Conservation (phyloP, 2,329 filamentous ascomycete species). For the Fusarium torreyae region DNA sequence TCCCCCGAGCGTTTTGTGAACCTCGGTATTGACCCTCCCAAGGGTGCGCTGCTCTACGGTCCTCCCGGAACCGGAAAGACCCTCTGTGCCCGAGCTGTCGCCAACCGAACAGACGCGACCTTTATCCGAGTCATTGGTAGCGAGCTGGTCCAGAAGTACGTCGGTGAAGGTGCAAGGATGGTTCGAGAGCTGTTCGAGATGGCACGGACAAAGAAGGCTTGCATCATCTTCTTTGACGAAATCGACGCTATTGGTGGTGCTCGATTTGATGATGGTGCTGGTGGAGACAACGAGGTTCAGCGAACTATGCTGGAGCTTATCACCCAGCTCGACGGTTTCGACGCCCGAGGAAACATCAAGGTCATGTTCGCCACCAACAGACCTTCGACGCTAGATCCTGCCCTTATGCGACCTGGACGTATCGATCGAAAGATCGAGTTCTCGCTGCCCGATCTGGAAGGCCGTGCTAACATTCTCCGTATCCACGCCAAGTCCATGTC, state of each 20-base stretch:
- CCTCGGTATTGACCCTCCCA: slow-evolving; percentile 98
- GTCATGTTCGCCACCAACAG: slow-evolving; percentile 99
- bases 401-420: slow-evolving; percentile 95
- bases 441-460: slow-evolving; percentile 95
- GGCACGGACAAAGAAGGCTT: slow-evolving; percentile 99
- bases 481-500: slow-evolving; percentile 99
- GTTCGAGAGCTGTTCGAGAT: slow-evolving; percentile 99
- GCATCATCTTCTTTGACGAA: slow-evolving; percentile 98
- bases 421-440: slow-evolving; percentile 99
- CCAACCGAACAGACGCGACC: slow-evolving; percentile 97
- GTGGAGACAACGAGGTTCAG: slow-evolving; percentile 97
- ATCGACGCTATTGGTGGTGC: slow-evolving; percentile 97
- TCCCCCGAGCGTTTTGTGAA: slow-evolving; percentile 98
- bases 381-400: slow-evolving; percentile 95
- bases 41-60: slow-evolving; percentile 96
- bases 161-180: slow-evolving; percentile 98
- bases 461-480: slow-evolving; percentile 95
- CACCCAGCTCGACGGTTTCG: slow-evolving; percentile 96
- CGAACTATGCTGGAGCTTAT: slow-evolving; percentile 98
- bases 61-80: slow-evolving; percentile 99
- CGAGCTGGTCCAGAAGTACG: slow-evolving; percentile 98
- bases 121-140: slow-evolving; percentile 99
- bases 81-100: slow-evolving; percentile 95
- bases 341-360: slow-evolving; percentile 97
- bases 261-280: slow-evolving; percentile 95